phyloP scores from a whole-genome alignment of 23 red algal species.

The Porphyridium purpureum region DNA sequence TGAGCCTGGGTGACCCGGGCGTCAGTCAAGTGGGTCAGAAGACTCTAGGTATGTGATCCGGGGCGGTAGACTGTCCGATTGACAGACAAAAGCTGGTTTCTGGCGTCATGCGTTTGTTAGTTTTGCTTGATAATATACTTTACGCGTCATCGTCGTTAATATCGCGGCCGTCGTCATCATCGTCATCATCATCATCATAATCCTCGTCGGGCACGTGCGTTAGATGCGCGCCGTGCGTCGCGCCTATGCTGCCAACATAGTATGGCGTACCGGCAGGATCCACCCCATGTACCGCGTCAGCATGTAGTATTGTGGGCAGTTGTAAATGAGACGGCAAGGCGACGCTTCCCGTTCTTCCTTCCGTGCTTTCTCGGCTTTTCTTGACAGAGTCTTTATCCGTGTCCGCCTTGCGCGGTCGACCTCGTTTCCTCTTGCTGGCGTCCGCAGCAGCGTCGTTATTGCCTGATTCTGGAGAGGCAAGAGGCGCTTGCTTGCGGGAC shows the following conservation, averaged over 20 bases:
- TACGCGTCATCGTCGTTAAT: no score
- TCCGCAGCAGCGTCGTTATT: not conserved
- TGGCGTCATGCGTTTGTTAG: no score
- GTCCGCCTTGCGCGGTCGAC: not conserved
- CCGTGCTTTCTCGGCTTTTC: not conserved
- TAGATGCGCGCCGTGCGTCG: not conserved
- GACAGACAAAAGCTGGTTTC: no score
- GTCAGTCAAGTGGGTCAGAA: no score
- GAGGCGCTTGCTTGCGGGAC: no score
- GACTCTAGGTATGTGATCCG: no score
- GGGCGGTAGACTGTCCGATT: no score
- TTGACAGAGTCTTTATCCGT: not conserved
- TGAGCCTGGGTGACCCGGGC: no score
- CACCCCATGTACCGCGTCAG: not conserved
- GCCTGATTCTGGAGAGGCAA: no score
- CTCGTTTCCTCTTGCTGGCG: conserved; percentile 1
- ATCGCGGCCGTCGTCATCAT: no score
- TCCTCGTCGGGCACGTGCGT: not conserved
- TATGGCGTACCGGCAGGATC: not conserved
- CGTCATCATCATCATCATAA: not conserved
- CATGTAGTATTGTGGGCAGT: not conserved
- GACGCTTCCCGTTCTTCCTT: not conserved
- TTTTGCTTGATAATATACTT: no score
- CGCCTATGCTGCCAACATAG: not conserved
- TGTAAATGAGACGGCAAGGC: not conserved